These are phyloP conservation scores for Thinopyrum elongatum DNA, from an alignment of 176 grass and related monocot genomes.

Conservation along the genomic window DNA sequence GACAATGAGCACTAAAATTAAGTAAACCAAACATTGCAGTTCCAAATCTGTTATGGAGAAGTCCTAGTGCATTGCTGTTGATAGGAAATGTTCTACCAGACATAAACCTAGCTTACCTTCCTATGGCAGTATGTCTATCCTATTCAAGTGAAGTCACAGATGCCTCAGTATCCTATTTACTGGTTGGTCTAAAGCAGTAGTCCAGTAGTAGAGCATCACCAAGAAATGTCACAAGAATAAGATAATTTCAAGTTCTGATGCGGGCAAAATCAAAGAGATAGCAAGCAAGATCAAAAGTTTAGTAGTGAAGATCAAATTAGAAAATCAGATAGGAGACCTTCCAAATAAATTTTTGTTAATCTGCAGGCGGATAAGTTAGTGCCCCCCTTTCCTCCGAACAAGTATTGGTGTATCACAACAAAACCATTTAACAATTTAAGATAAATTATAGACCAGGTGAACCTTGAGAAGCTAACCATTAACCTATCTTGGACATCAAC, in stretches of 20 bases:
- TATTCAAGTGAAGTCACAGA: background rate
- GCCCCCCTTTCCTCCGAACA: background rate
- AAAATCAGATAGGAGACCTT: no score
- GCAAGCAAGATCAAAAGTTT: background rate
- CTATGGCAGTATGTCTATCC: background rate
- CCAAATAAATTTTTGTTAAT: background rate
- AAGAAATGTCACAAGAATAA: background rate
- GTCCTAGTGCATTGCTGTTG: background rate
- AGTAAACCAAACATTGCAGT: background rate
- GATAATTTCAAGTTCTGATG: background rate
- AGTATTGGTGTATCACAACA: background rate
- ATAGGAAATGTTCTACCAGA: background rate
- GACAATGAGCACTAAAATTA: background rate
- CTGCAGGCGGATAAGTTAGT: background rate
- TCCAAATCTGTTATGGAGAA: background rate
- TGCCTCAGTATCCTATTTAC: background rate
- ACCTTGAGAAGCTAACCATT: background rate
- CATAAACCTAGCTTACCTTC: background rate
- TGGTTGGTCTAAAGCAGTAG: background rate
- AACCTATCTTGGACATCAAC: background rate
- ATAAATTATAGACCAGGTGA: no score
- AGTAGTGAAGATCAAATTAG: no score
- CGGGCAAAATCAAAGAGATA: background rate
- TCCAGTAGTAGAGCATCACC: background rate
- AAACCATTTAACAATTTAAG: background rate